phyloP scores from a whole-genome alignment of 108 stramenopile species.

The Pseudonitzschia multistriata region DNA sequence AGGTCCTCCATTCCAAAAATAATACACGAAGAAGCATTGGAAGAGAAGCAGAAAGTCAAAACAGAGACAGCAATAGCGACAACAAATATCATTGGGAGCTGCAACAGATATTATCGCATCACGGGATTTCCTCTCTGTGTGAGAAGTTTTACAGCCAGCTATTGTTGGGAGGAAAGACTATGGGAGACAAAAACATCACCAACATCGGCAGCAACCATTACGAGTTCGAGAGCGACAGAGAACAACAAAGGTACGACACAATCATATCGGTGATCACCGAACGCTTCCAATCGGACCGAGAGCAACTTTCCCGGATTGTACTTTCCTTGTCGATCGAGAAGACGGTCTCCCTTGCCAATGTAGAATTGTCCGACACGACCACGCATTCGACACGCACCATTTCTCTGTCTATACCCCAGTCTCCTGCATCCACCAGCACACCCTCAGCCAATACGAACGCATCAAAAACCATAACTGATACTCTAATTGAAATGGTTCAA shows the following conservation, averaged over 20 bases:
- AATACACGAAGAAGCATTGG: conserved; percentile 30
- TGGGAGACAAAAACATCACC: not conserved
- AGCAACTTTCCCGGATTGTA: not conserved
- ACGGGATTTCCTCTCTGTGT: conserved; percentile 8
- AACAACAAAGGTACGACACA: too few species aligned
- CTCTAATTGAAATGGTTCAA: not conserved
- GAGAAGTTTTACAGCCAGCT: not conserved
- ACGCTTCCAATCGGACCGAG: not conserved
- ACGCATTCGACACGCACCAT: too few species aligned
- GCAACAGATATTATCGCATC: not conserved
- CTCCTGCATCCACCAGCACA: not conserved
- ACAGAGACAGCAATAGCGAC: not conserved
- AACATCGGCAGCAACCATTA: not conserved
- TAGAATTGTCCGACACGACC: too few species aligned
- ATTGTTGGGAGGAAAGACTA: not conserved
- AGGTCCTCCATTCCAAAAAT: conserved; percentile 35
- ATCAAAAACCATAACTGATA: not conserved
- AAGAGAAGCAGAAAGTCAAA: conserved; percentile 20
- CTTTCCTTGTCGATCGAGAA: not conserved
- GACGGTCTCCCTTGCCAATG: not conserved
- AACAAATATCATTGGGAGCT: not conserved
- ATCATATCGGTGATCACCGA: not conserved
- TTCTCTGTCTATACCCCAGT: not conserved
- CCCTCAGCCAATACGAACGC: not conserved
- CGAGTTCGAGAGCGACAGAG: too few species aligned